Evolutionary conservation across 2,329 filamentous ascomycete species (phyloP).

Genomic region (Claviceps pusilla): DNA sequence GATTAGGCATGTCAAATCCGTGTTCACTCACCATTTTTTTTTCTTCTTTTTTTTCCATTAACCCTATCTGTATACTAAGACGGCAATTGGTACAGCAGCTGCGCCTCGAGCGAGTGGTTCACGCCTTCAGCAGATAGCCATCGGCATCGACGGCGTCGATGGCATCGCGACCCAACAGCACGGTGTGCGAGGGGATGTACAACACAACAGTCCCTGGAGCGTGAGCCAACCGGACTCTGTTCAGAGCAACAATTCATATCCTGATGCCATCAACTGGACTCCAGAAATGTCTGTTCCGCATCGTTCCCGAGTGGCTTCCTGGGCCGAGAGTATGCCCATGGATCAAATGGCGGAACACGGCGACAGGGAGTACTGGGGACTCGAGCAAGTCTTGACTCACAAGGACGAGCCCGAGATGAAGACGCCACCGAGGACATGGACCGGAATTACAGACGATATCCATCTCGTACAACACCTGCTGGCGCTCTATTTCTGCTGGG

Average conservation of each 20-base stretch:
- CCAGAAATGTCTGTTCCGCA: slow-evolving; percentile 23
- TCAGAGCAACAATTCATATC: slow-evolving; percentile 30
- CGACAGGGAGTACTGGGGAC: slow-evolving; percentile 21
- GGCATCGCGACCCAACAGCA: slow-evolving; percentile 16
- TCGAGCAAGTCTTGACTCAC: slow-evolving; percentile 35
- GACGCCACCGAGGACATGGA: slow-evolving; percentile 38
- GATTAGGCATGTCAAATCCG: slow-evolving; percentile 12
- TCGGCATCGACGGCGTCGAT: slow-evolving; percentile 14
- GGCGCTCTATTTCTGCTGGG: slow-evolving; percentile 58
- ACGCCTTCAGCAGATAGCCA: slow-evolving; percentile 11
- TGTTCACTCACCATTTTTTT: slow-evolving; percentile 11
- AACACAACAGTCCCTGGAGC: slow-evolving; percentile 33
- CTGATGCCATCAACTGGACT: slow-evolving; percentile 32
- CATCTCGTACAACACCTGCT: slow-evolving; percentile 48
- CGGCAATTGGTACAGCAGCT: slow-evolving; percentile 10
- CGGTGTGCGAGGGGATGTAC: slow-evolving; percentile 22
- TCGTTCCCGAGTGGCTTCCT: slow-evolving; percentile 32
- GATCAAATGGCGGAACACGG: slow-evolving; percentile 18
- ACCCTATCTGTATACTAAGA: slow-evolving; percentile 4
- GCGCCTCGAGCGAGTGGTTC: slow-evolving; percentile 12
- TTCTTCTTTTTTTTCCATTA: slow-evolving; percentile 3
- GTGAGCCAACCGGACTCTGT: slow-evolving; percentile 32
- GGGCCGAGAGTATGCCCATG: slow-evolving; percentile 30
- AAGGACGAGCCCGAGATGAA: slow-evolving; percentile 28
- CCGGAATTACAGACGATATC: slow-evolving; percentile 41